phyloP scores from a whole-genome alignment of 257 asterid species.

The Gentiana dahurica region DNA sequence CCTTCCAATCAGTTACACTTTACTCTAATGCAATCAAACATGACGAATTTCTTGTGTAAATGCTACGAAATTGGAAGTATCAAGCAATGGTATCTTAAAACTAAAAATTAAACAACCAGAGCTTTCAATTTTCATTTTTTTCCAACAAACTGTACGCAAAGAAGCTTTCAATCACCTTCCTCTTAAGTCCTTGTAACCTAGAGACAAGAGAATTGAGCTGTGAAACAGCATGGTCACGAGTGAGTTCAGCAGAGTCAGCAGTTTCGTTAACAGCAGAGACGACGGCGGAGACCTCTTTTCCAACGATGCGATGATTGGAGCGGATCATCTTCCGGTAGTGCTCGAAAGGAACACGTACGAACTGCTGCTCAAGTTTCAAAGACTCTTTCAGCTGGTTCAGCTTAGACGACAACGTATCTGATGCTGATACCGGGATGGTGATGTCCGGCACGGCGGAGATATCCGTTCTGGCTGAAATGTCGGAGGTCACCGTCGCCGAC shows the following conservation, averaged over 20 bases:
- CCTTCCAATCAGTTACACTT: no score
- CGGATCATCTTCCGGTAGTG: slow-evolving; percentile 92
- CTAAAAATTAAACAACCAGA: no score
- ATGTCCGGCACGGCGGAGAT: slow-evolving; percentile 1
- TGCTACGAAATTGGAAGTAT: no score
- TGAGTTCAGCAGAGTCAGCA: slow-evolving; percentile 39
- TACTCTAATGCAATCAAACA: no score
- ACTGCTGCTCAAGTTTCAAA: slow-evolving; percentile 82
- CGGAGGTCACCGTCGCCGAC: background rate
- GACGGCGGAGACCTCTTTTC: slow-evolving; percentile 75
- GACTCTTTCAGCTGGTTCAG: slow-evolving; percentile 51
- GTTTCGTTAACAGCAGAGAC: slow-evolving; percentile 49
- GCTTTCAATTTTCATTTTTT: no score
- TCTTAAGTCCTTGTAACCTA: slow-evolving; percentile 86
- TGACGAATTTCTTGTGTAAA: no score
- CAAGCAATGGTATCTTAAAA: no score
- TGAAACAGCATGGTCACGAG: slow-evolving; percentile 59
- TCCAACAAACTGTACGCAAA: no score
- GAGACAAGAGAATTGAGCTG: slow-evolving; percentile 69
- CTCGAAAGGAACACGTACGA: slow-evolving; percentile 96
- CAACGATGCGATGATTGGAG: slow-evolving; percentile 75
- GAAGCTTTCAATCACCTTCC: slow-evolving; percentile 43
- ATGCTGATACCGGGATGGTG: slow-evolving; percentile 7
- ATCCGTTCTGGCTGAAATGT: slow-evolving; percentile 9
- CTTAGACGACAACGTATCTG: slow-evolving; percentile 35